A percentile compares a stretch with the other conserved stretches of the same genome.
Conservation (phyloP, 1,284 basidiomycete genomes). For the Fereydounia khargensis region DNA sequence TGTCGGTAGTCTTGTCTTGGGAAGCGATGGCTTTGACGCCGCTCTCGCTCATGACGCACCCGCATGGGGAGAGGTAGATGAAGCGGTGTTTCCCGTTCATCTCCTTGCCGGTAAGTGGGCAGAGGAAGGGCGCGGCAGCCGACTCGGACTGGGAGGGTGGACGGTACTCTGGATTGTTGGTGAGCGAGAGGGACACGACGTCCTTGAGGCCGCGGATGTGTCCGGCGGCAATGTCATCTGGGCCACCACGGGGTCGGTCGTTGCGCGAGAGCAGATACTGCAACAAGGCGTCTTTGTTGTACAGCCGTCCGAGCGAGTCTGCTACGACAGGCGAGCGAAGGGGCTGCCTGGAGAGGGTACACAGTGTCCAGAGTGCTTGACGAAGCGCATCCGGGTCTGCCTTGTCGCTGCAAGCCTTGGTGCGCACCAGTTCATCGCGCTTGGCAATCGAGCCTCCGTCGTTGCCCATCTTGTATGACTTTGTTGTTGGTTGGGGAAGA, state of each 20-base stretch:
- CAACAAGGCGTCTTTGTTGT: conserved; percentile 53
- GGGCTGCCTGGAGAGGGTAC: conserved; percentile 37
- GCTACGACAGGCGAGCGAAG: conserved; percentile 42
- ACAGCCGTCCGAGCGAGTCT: conserved; percentile 46
- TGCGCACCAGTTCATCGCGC: conserved; percentile 49
- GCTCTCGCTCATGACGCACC: conserved; percentile 44
- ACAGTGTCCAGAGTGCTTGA: conserved; percentile 44
- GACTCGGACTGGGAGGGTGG: conserved; percentile 10
- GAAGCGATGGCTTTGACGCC: conserved; percentile 32
- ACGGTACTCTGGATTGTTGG: conserved; percentile 24
- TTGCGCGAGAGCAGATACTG: conserved; percentile 39
- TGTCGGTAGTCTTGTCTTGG: background rate
- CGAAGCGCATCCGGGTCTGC: conserved; percentile 35
- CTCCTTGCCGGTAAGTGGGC: conserved; percentile 45
- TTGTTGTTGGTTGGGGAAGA: too few species aligned
- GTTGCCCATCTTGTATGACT: too few species aligned
- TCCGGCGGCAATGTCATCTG: background rate
- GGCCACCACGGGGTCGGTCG: conserved; percentile 22
- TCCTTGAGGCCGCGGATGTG: conserved; percentile 49
- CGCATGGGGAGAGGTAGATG: conserved; percentile 44
- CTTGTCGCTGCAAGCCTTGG: conserved; percentile 20
- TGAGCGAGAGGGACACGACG: conserved; percentile 31
- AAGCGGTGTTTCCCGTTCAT: conserved; percentile 51
- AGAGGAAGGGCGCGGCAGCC: conserved; percentile 35
- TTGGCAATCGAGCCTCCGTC: conserved; percentile 54